Evolutionary conservation across 805 yeast genomes (phyloP).

Genomic region (Yamadazyma paraphyllophila): DNA sequence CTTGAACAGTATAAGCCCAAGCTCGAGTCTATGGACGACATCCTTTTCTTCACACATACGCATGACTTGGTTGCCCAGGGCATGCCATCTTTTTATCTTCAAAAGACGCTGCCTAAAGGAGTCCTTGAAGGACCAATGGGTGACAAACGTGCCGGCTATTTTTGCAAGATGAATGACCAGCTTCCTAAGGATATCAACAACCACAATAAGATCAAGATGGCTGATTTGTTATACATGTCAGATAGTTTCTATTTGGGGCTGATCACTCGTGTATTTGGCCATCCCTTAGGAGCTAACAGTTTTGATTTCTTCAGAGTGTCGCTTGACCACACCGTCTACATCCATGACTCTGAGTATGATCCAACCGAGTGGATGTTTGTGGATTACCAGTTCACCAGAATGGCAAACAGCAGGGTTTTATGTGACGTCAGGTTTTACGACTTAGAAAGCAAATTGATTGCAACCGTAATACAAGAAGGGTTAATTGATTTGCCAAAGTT

Average conservation of each 20-base stretch:
- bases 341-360: slow-evolving; percentile 36
- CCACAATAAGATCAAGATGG: slow-evolving; percentile 5
- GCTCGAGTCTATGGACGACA: slow-evolving; percentile 14
- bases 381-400: slow-evolving; percentile 30
- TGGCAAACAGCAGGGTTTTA: slow-evolving; percentile 35
- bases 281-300: slow-evolving; percentile 14
- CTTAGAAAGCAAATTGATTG: slow-evolving; percentile 27
- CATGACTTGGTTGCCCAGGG: slow-evolving; percentile 22
- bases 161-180: slow-evolving; percentile 28
- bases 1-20: slow-evolving; percentile 22
- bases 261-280: slow-evolving; percentile 25
- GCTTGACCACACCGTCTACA: slow-evolving; percentile 35
- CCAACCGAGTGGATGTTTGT: slow-evolving; percentile 35
- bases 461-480: slow-evolving; percentile 35
- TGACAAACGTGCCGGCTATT: slow-evolving; percentile 26
- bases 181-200: slow-evolving; percentile 20
- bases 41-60: slow-evolving; percentile 22
- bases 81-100: slow-evolving; percentile 23
- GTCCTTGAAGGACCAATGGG: slow-evolving; percentile 14
- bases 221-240: slow-evolving; percentile 15
- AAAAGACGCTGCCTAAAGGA: background rate
- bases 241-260: slow-evolving; percentile 33
- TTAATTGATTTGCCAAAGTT: slow-evolving; percentile 16
- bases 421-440: slow-evolving; percentile 26
- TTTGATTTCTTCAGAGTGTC: slow-evolving; percentile 34